A percentile compares a stretch with the other conserved stretches of the same genome.
phyloP scores from a whole-genome alignment of 2,329 filamentous ascomycete species.

The Ceratocystis ficicola region DNA sequence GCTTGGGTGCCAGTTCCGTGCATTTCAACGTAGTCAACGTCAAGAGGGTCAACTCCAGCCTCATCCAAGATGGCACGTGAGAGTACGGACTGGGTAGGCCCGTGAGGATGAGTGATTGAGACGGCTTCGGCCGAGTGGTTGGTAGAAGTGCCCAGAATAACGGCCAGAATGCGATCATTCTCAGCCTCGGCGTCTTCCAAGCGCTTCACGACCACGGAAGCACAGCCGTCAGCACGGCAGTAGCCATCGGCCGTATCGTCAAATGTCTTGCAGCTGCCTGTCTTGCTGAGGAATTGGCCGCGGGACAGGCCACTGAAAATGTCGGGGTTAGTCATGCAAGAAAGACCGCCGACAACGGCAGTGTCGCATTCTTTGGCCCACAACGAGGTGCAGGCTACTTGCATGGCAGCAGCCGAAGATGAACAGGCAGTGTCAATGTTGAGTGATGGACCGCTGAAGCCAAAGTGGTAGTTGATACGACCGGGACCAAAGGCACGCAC shows the following conservation, averaged over 20 bases:
- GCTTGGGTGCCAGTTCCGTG: conserved; percentile 82
- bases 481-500: conserved; percentile 41
- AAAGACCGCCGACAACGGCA: conserved; percentile 65
- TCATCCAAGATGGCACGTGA: conserved; percentile 59
- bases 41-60: conserved; percentile 60
- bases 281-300: conserved; percentile 67
- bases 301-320: conserved; percentile 65
- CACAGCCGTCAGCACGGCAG: conserved; percentile 66
- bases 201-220: conserved; percentile 64
- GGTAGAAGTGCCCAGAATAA: conserved; percentile 61
- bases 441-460: conserved; percentile 60
- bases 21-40: conserved; percentile 78
- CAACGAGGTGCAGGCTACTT: conserved; percentile 57
- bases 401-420: conserved; percentile 59
- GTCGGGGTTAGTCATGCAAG: conserved; percentile 68
- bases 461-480: conserved; percentile 68
- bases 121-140: conserved; percentile 74
- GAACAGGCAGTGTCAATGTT: conserved; percentile 68
- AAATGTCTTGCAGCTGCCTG: conserved; percentile 66
- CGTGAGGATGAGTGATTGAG: conserved; percentile 75
- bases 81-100: conserved; percentile 58
- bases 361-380: conserved; percentile 70
- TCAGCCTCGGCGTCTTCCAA: conserved; percentile 66
- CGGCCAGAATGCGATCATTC: conserved; percentile 63
- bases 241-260: conserved; percentile 73